phyloP scores from a whole-genome alignment of 2,329 filamentous ascomycete species.

The Daldinia sp. region DNA sequence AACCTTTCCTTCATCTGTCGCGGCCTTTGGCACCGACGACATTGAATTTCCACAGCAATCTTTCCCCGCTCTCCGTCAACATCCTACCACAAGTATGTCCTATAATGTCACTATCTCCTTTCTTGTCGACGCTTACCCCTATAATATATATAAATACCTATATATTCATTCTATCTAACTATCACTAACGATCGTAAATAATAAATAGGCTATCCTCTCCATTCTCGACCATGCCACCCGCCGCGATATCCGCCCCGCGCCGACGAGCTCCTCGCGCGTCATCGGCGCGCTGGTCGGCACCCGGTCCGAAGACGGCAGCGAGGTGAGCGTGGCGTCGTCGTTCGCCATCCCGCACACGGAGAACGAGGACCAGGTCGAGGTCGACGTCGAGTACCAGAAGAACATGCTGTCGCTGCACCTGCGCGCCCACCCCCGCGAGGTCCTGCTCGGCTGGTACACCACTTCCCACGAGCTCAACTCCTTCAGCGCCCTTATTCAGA shows the following conservation, averaged over 20 bases:
- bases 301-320: conserved; percentile 94
- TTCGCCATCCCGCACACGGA: conserved; percentile 99
- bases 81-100: conserved; percentile 90
- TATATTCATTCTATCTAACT: neutral
- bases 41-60: conserved; percentile 83
- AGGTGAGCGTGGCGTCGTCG: conserved; percentile 94
- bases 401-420: conserved; percentile 97
- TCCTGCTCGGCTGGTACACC: conserved; percentile 97
- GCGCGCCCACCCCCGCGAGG: conserved; percentile 92
- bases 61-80: conserved; percentile 91
- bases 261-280: conserved; percentile 82
- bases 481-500: conserved; percentile 98
- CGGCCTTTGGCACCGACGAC: conserved; percentile 87
- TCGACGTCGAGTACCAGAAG: conserved; percentile 99
- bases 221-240: conserved; percentile 95
- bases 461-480: conserved; percentile 97
- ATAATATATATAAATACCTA: neutral
- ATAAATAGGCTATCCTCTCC: conserved; percentile 72
- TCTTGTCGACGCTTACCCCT: neutral
- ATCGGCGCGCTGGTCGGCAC: conserved; percentile 95
- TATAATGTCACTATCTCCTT: conserved; percentile 7
- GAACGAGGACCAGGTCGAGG: conserved; percentile 98
- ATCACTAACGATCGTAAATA: conserved; percentile 2
- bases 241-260: conserved; percentile 78
- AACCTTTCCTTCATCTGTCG: conserved; percentile 94